Base-by-base conservation (phyloP, 2,329 filamentous ascomycete genomes). In the Hymenotorrendiella dingleyae region DNA sequence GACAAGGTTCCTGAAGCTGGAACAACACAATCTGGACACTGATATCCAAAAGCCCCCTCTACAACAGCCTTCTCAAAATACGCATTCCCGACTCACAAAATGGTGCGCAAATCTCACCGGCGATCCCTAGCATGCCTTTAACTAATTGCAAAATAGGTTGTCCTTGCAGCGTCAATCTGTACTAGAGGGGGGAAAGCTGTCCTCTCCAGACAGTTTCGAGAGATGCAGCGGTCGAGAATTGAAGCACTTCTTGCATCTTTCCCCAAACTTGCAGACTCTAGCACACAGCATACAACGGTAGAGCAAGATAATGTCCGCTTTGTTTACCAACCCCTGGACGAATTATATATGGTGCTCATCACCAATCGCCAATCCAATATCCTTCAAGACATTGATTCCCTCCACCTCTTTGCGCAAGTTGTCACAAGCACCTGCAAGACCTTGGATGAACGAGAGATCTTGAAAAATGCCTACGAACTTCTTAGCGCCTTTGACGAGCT, bases 311-410 rank as follows among this genome's bases (percentile, higher is more conserved):
- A 95, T 72, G 93, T 98, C 62, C 91, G 93, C 71, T 98, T 96
- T 64, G 93, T 98, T 46, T 98, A 98, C 74, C 93, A 98, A 67
- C 94, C 93, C 47, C 78, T 98, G 53, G 94, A 98, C 70, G 94
- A 98, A 73, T 82, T 98, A 53, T 98, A 98, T 78, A 97, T 98
- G 80, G 91, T 98, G 54, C 81, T 98, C 61, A 97, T 98, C 69
- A 98, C 94, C 66, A 98, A 98, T 74, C 86, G 89, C 59, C 93
- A 97, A 73, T 97, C 91, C 67, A 98, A 98, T 70, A 98, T 98
- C 56, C 78, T 98, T 39, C 93, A 98, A 70, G 93, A 98, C 67
- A 98, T 98, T 66, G 93, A 97, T 69, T 95, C 93, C 46, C 78
- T 98, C 47, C 94, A 98, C 66, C 78, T 98, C 16, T 98, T 98